Conservation (phyloP, 306 rosid genomes). For the Inga laurina region DNA sequence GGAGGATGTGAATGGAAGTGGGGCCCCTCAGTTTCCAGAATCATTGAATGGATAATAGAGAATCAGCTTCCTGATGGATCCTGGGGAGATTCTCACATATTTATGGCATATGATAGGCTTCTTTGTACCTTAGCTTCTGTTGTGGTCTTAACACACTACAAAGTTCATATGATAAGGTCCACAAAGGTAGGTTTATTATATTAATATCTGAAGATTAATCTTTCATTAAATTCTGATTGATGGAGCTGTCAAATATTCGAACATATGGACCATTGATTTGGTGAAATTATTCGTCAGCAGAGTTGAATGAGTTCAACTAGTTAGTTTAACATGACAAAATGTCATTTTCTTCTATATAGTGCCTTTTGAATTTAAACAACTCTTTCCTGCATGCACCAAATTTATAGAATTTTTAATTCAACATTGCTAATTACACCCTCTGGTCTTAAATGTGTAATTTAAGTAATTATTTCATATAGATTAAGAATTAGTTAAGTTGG, state of each 20-base stretch:
- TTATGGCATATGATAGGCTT: conserved; percentile 58
- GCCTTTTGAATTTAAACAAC: not conserved
- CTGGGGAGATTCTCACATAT: conserved; percentile 57
- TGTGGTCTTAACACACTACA: conserved; percentile 50
- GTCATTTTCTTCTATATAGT: too few species aligned
- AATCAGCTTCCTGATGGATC: conserved; percentile 66
- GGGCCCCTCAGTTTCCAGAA: conserved; percentile 54
- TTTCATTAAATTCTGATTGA: too few species aligned
- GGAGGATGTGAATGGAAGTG: conserved; percentile 40
- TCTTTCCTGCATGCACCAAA: not conserved
- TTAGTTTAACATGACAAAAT: too few species aligned
- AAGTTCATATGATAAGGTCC: conserved; percentile 43
- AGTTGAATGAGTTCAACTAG: too few species aligned
- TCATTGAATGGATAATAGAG: conserved; percentile 54
- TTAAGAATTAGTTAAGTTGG: too few species aligned
- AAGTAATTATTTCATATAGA: too few species aligned
- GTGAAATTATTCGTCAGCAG: too few species aligned
- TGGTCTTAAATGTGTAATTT: too few species aligned
- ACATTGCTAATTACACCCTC: too few species aligned
- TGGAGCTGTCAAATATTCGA: too few species aligned
- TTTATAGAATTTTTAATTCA: not conserved
- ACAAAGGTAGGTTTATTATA: conserved; percentile 40
- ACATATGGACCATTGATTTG: too few species aligned
- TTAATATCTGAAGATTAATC: too few species aligned
- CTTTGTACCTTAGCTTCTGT: conserved; percentile 60